phyloP scores from a whole-genome alignment of 2,329 filamentous ascomycete species.

The Verticillium alfalfae region DNA sequence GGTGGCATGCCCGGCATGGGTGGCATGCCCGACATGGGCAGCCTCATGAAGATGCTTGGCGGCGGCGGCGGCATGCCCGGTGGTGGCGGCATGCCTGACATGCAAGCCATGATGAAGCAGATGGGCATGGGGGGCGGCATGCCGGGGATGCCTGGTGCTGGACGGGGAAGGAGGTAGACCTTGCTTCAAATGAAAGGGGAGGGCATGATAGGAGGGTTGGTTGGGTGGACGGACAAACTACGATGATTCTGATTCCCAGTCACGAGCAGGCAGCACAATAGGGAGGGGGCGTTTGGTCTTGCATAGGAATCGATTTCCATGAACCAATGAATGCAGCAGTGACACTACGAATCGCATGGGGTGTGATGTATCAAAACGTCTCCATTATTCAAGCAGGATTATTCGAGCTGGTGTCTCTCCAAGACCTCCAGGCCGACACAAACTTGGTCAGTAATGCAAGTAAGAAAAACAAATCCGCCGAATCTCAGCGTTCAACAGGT shows the following conservation, averaged over 20 bases:
- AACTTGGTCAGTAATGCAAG: no score
- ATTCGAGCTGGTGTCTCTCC: no score
- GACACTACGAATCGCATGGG: background rate
- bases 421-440: no score
- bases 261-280: background rate
- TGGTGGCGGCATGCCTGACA: conserved; percentile 65
- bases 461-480: no score
- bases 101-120: conserved; percentile 75
- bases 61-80: conserved; percentile 53
- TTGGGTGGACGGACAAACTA: background rate
- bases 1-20: conserved; percentile 50
- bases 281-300: background rate
- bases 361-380: no score
- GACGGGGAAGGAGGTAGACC: background rate
- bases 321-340: background rate
- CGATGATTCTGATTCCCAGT: background rate
- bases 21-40: conserved; percentile 75
- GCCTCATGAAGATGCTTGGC: conserved; percentile 88
- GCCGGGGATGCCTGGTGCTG: conserved; percentile 2
- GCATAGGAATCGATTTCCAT: background rate
- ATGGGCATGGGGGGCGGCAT: conserved; percentile 53
- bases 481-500: background rate
- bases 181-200: background rate
- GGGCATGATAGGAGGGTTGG: background rate
- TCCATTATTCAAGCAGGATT: no score